A percentile compares a stretch with the other conserved stretches of the same genome.
These are phyloP conservation scores for Inga laurina DNA, from an alignment of 306 rosid genomes.

Conservation along the genomic window DNA sequence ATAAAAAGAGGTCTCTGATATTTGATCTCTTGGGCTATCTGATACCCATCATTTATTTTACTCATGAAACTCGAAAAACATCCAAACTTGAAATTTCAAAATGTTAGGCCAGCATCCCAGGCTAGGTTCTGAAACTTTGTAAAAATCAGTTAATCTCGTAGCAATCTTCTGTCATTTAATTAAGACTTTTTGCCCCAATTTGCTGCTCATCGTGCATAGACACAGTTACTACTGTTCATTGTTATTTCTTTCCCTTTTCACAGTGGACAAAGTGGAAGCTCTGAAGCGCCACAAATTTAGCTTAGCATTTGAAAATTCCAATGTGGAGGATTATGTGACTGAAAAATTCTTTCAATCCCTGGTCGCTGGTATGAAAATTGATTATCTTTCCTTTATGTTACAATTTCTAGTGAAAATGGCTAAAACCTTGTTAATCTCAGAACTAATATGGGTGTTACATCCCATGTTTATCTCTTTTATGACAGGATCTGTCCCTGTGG, in stretches of 20 bases:
- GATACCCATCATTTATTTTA: background rate
- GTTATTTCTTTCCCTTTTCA: slow-evolving; percentile 25
- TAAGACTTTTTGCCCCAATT: background rate
- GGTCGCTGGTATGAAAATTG: slow-evolving; percentile 78
- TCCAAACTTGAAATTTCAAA: slow-evolving; percentile 23
- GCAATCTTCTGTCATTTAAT: background rate
- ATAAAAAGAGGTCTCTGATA: background rate
- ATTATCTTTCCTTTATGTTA: slow-evolving; percentile 23
- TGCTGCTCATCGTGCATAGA: background rate
- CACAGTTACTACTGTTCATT: background rate
- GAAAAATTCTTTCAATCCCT: slow-evolving; percentile 97
- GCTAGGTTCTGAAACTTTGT: background rate
- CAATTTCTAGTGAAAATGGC: slow-evolving; percentile 25
- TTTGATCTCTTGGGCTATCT: slow-evolving; percentile 1
- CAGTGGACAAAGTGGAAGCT: slow-evolving; percentile 88
- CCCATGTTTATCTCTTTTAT: slow-evolving; percentile 2
- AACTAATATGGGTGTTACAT: slow-evolving; percentile 7
- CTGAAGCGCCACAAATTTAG: slow-evolving; percentile 89
- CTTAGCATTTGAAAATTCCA: slow-evolving; percentile 96
- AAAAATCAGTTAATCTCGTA: background rate
- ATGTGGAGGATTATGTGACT: slow-evolving; percentile 99
- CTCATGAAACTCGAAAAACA: background rate
- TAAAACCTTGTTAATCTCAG: slow-evolving; percentile 5
- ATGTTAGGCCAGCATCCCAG: background rate
- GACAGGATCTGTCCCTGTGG: slow-evolving; percentile 87